A percentile compares a stretch with the other conserved stretches of the same genome.
Conservation (phyloP, 805 yeast species). For the Candida succiphila region DNA sequence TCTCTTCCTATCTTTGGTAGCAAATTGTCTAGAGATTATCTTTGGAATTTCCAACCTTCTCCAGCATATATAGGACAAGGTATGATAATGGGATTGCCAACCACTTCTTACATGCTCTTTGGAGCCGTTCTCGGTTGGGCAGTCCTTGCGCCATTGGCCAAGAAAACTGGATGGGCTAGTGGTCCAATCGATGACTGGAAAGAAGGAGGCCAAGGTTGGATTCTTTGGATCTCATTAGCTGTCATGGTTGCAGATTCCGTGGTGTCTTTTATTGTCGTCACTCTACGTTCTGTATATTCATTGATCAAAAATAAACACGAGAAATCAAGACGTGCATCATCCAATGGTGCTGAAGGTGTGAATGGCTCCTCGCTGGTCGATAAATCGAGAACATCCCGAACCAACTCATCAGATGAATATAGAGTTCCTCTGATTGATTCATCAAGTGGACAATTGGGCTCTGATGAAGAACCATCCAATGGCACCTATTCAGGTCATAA, state of each 20-base stretch:
- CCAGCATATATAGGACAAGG: conserved; percentile 98
- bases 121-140: conserved; percentile 94
- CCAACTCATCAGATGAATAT: background rate
- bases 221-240: conserved; percentile 85
- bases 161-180: conserved; percentile 72
- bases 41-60: conserved; percentile 90
- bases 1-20: conserved; percentile 71
- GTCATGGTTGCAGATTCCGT: conserved; percentile 91
- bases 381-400: background rate
- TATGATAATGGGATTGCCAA: conserved; percentile 90
- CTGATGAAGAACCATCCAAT: conserved; percentile 14
- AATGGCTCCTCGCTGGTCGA: background rate
- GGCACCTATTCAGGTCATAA: conserved; percentile 11
- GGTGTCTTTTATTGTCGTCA: conserved; percentile 64
- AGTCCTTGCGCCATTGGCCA: conserved; percentile 72
- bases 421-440: background rate
- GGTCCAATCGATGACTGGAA: conserved; percentile 91
- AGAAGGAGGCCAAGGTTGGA: conserved; percentile 95
- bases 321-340: background rate
- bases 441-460: conserved; percentile 4
- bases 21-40: conserved; percentile 46
- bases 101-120: conserved; percentile 82
- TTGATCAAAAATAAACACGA: background rate
- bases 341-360: background rate
- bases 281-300: conserved; percentile 28